Evolutionary conservation across 1,139 yeast species (phyloP).

Genomic region (Suhomyces ambrosiae): DNA sequence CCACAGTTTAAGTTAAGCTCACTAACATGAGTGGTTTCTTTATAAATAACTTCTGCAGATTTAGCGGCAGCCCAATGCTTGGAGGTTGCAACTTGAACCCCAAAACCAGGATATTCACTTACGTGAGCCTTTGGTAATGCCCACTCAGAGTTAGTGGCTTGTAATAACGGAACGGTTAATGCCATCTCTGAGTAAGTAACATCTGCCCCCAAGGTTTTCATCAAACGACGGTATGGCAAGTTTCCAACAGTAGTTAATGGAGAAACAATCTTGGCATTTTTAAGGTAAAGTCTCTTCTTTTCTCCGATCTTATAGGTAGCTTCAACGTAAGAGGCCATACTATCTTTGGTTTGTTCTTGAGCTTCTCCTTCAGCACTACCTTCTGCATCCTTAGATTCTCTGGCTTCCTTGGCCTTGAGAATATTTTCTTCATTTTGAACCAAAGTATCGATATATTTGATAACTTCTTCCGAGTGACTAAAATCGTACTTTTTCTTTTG

Average conservation of each 20-base stretch:
- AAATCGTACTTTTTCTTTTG: constrained; percentile 66
- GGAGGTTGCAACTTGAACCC: constrained; percentile 89
- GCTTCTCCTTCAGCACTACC: constrained; percentile 25
- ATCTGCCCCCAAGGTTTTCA: constrained; percentile 91
- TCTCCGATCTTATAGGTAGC: constrained; percentile 80
- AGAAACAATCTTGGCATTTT: constrained; percentile 81
- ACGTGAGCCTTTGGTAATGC: constrained; percentile 90
- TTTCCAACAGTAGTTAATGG: constrained; percentile 98
- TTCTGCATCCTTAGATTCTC: constrained; percentile 18
- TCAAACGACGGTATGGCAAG: constrained; percentile 88
- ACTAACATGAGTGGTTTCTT: constrained; percentile 55
- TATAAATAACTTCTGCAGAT: constrained; percentile 78
- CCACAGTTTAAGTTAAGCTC: constrained; percentile 94
- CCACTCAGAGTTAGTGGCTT: constrained; percentile 95
- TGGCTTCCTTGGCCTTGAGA: constrained; percentile 36
- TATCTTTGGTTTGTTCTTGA: constrained; percentile 32
- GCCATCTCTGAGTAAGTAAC: constrained; percentile 97
- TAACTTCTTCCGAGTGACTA: constrained; percentile 54
- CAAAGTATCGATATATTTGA: constrained; percentile 55
- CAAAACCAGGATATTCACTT: constrained; percentile 84
- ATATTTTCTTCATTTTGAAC: constrained; percentile 41
- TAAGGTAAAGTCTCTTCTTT: constrained; percentile 70
- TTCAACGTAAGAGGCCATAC: constrained; percentile 63
- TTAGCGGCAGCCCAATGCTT: constrained; percentile 94
- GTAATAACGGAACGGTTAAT: constrained; percentile 76